phyloP scores from a whole-genome alignment of 73 alveolate genomes.

The Paramecium primaurelia region DNA sequence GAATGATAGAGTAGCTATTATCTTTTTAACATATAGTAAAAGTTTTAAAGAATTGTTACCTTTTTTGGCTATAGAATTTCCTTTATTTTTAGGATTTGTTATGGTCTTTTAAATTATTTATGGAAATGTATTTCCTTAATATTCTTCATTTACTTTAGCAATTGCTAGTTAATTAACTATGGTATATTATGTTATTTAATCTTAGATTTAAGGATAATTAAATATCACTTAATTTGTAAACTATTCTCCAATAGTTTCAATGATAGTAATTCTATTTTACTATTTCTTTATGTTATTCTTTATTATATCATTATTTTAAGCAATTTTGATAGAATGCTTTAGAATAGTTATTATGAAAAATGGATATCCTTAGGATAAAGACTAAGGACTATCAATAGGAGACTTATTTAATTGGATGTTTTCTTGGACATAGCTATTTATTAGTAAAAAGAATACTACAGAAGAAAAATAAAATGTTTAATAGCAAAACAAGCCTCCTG shows the following conservation, averaged over 20 bases:
- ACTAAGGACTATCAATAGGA: not conserved
- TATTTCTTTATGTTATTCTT: slow-evolving; percentile 21
- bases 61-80: slow-evolving; percentile 28
- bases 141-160: slow-evolving; percentile 11
- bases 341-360: slow-evolving; percentile 14
- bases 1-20: not conserved
- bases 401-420: slow-evolving; percentile 35
- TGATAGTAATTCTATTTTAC: not conserved
- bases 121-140: not conserved
- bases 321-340: slow-evolving; percentile 18
- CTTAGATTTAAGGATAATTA: not conserved
- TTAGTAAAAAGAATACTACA: not conserved
- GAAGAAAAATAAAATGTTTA: not conserved
- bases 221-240: not conserved
- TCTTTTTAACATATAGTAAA: slow-evolving; percentile 18
- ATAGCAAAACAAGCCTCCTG: not conserved
- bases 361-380: slow-evolving; percentile 45
- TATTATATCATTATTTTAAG: not conserved
- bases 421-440: slow-evolving; percentile 23
- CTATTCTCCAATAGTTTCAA: slow-evolving; percentile 13
- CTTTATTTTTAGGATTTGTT: slow-evolving; percentile 12
- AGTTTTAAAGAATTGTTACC: slow-evolving; percentile 24
- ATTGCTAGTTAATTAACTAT: not conserved
- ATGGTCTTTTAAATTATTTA: slow-evolving; percentile 13
- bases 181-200: not conserved